Evolutionary conservation across 2,329 filamentous ascomycete genomes (phyloP), one percentile per base, ranked within the genome.

Genomic region (Ascochyta pisi): DNA sequence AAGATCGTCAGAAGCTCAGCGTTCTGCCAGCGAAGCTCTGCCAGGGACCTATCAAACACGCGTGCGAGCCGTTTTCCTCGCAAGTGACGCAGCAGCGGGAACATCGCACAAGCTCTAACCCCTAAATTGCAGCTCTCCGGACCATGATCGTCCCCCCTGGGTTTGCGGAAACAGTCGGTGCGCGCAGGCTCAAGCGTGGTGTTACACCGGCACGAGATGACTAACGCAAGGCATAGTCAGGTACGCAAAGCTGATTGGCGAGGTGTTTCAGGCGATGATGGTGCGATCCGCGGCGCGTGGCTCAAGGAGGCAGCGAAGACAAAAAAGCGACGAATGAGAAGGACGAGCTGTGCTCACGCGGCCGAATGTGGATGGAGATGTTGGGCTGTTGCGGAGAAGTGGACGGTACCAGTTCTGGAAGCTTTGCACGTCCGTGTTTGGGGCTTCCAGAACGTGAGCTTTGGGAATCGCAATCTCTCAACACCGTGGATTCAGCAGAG

Each of bases 211-310:
- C 53, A 56, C 42, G 33, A 27, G 47, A 48, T 56, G 53, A 50
- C 42, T 50, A 47, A 56, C 31, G 42, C 40, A 34, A 56, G 57
- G 43, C 26, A 40, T 40, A 58, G 53, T 64, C 70, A 75, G 73
- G 73, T 72, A 75, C 73, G 48, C 24, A 13, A 12, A 13, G 23
- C 33, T 70, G 65, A 73, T 73, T 73, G 64, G 71, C n/a, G 37
- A 44, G n/a, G 12, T 7, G 37, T 58, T 60, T 60, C 56, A 56
- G 45, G 42, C 52, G 58, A 73, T 71, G 68, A 73, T 72, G 68
- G 58, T 40, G 60, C 54, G 66, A 70, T 73, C 66, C 44, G 31
- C 67, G 41, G 29, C 49, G 60, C 42, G 57, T 43, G 40, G 57
- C 56, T 57, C 60, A 58, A 61, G 58, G 43, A 62, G 64, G 64